These are phyloP conservation scores for Fagopyrum tataricum DNA, from an alignment of 148 eudicot genomes.

Conservation along the genomic window DNA sequence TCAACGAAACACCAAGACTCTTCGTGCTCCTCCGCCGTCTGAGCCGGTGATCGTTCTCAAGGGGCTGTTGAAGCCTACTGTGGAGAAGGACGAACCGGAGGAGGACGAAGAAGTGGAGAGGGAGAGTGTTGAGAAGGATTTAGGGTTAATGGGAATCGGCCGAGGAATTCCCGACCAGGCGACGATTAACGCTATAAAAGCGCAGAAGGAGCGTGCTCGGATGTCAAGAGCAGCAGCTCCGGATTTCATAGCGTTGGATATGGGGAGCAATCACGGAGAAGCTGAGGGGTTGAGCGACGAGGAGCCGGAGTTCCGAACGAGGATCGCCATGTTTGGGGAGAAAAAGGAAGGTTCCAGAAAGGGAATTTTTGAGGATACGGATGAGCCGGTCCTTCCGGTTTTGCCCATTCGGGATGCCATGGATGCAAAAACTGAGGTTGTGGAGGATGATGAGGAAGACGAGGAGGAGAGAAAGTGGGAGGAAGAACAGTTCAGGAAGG, in stretches of 20 bases:
- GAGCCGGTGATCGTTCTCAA: slow-evolving; percentile 67
- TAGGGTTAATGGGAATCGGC: slow-evolving; percentile 33
- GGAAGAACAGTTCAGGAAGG: slow-evolving; percentile 89
- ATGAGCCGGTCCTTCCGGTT: slow-evolving; percentile 20
- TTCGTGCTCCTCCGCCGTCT: slow-evolving; percentile 28
- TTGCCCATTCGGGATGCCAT: slow-evolving; percentile 14
- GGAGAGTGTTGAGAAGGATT: slow-evolving; percentile 18
- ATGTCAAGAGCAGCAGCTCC: slow-evolving; percentile 63
- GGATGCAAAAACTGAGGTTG: background rate
- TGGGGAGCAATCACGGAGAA: slow-evolving; percentile 87
- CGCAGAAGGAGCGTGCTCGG: slow-evolving; percentile 69
- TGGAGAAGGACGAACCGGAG: slow-evolving; percentile 16
- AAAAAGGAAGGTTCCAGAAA: slow-evolving; percentile 37
- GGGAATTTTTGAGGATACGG: slow-evolving; percentile 77
- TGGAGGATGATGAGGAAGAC: slow-evolving; percentile 59
- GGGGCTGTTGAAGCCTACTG: slow-evolving; percentile 56
- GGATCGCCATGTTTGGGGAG: slow-evolving; percentile 72
- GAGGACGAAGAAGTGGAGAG: slow-evolving; percentile 17
- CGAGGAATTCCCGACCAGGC: slow-evolving; percentile 50
- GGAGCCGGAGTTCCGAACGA: slow-evolving; percentile 79
- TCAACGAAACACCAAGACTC: slow-evolving; percentile 72
- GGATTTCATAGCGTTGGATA: slow-evolving; percentile 75
- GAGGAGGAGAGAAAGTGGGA: slow-evolving; percentile 95
- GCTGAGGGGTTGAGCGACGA: slow-evolving; percentile 95
- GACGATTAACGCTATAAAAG: slow-evolving; percentile 49